Base-by-base conservation (phyloP, 306 rosid genomes). In the Rosa rugosa region DNA sequence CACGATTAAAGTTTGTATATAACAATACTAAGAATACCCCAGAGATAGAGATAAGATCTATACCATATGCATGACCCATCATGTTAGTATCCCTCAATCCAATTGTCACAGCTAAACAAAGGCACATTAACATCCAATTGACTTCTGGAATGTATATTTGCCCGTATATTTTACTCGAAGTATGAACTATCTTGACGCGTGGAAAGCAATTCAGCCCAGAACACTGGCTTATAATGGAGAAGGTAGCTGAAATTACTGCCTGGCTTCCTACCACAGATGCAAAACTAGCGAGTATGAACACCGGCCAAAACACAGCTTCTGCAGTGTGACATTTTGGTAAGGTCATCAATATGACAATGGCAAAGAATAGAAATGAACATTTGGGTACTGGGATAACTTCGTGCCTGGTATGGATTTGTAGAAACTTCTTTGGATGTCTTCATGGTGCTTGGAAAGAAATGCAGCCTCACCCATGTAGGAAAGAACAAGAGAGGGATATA, bases 381-480 rank as follows among this genome's bases (percentile, higher is more conserved):
- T 73, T 16, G 53, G 53, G 65, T 66, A 71, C 71, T 66, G 44
- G 23, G 70, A 53, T 68, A 72, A 74, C 65, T 72, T 40, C 92
- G 84, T 89, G 76, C 94, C 91, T 75, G 97, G 94, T 75, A 92
- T 88, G 76, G 93, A 86, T 82, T 83, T 84, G 82, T 88, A 88
- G 85, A 92, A 92, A 85, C 97, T 92, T 84, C 88, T 87, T 40
- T 90, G 87, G 64, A 92, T 81, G 80, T 88, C 94, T 62, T 87
- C 90, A 64, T 83, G 91, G 84, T 90, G 88, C 84, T 85, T 88
- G 38, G 97, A 86, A 77, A 92, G 92, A 75, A 79, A 92, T 75
- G 97, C 97, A 77, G 97, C 97, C 87, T 92, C 92, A 12, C 97
- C 97, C 92, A 90, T 87, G 83, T 87, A 92, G 14, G 92, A 88